These are phyloP conservation scores for Colletotrichum melonis DNA, from an alignment of 2,329 filamentous ascomycete genomes.

Conservation along the genomic window DNA sequence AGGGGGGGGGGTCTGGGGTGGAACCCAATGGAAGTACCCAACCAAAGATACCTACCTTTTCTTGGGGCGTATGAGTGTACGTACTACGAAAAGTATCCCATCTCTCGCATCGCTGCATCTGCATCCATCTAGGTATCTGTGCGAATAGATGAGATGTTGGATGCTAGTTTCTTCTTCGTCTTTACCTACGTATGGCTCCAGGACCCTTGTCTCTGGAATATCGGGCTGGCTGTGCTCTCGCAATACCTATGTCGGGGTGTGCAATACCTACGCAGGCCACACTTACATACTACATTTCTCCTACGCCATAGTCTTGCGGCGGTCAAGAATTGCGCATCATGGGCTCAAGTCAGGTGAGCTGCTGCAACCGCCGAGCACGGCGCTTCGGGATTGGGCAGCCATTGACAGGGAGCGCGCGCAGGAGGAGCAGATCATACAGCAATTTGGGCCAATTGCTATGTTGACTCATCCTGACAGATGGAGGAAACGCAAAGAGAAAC, in stretches of 20 bases:
- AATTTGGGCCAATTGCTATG: conserved; percentile 36
- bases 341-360: conserved; percentile 43
- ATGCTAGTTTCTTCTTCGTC: conserved; percentile 35
- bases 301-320: conserved; percentile 39
- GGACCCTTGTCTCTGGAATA: conserved; percentile 15
- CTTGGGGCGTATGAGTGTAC: neutral
- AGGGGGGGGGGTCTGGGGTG: neutral
- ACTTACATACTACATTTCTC: neutral
- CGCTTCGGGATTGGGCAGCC: conserved; percentile 38
- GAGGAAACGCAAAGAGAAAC: conserved; percentile 8
- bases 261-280: neutral
- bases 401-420: conserved; percentile 36
- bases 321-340: conserved; percentile 38
- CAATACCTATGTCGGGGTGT: neutral
- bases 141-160: conserved; percentile 9
- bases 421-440: conserved; percentile 39
- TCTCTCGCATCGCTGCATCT: neutral
- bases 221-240: neutral
- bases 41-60: neutral
- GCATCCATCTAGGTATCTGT: conserved; percentile 3
- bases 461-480: conserved; percentile 35
- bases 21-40: neutral
- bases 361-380: conserved; percentile 38
- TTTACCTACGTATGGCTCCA: conserved; percentile 34
- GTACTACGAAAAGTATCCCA: neutral